Evolutionary conservation across 352 stramenopile genomes (phyloP).

Genomic region (Globisporangium paddicum): DNA sequence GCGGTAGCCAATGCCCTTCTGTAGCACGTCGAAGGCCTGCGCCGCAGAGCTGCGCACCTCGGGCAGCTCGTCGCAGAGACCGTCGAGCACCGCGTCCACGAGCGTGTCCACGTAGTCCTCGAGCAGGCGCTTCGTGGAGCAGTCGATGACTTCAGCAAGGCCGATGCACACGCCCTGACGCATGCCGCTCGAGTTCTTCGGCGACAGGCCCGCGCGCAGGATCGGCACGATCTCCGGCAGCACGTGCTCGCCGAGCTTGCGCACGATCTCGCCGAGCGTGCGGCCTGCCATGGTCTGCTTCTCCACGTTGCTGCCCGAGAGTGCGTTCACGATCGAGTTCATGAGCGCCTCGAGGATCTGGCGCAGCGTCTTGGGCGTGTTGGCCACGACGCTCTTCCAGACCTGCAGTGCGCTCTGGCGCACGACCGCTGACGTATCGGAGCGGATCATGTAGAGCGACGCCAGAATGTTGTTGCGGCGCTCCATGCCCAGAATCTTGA

Average conservation of each 20-base stretch:
- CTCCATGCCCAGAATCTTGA: slow-evolving; percentile 91
- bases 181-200: slow-evolving; percentile 55
- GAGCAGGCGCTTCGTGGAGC: slow-evolving; percentile 94
- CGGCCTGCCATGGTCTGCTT: slow-evolving; percentile 88
- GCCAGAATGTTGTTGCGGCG: slow-evolving; percentile 95
- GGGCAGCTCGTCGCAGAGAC: slow-evolving; percentile 93
- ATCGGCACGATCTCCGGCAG: slow-evolving; percentile 98
- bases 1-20: slow-evolving; percentile 92
- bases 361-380: slow-evolving; percentile 96
- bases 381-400: slow-evolving; percentile 99
- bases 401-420: slow-evolving; percentile 95
- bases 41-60: slow-evolving; percentile 91
- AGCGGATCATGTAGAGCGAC: slow-evolving; percentile 98
- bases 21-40: slow-evolving; percentile 96
- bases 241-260: slow-evolving; percentile 98
- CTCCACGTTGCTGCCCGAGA: slow-evolving; percentile 89
- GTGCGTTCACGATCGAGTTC: slow-evolving; percentile 92
- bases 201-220: slow-evolving; percentile 91
- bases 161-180: slow-evolving; percentile 97
- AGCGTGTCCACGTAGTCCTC: slow-evolving; percentile 97
- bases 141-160: slow-evolving; percentile 97
- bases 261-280: slow-evolving; percentile 98
- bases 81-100: slow-evolving; percentile 96
- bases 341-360: slow-evolving; percentile 98
- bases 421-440: slow-evolving; percentile 95